Evolutionary conservation across 1,139 yeast genomes (phyloP).

Genomic region (Debaryomyces robertsiae): DNA sequence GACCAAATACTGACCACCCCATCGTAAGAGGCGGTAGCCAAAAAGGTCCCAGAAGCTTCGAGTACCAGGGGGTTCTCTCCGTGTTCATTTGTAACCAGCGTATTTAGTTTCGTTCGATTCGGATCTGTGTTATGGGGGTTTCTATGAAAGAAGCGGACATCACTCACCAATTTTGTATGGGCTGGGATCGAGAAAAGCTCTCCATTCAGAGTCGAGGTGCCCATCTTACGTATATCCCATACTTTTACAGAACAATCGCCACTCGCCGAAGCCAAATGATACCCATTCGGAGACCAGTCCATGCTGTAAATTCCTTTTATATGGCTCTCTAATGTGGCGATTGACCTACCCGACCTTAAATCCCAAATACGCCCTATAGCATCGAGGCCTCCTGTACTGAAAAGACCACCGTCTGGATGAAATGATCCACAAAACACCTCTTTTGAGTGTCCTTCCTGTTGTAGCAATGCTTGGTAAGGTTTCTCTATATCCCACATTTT

Average conservation of each 20-base stretch:
- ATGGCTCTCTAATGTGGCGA: constrained; percentile 66
- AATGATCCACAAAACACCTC: constrained; percentile 66
- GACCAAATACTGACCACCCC: constrained; percentile 65
- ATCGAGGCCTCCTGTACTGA: constrained; percentile 81
- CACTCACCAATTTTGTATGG: constrained; percentile 74
- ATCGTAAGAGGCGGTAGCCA: constrained; percentile 74
- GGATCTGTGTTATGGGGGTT: constrained; percentile 9
- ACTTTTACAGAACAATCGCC: constrained; percentile 80
- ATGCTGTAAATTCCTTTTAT: constrained; percentile 68
- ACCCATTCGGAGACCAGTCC: constrained; percentile 79
- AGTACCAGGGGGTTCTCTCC: constrained; percentile 25
- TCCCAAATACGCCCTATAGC: constrained; percentile 83
- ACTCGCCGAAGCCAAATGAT: constrained; percentile 77
- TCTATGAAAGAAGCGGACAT: constrained; percentile 53
- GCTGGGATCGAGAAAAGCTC: constrained; percentile 66
- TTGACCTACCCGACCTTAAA: constrained; percentile 71
- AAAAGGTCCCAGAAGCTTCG: constrained; percentile 44
- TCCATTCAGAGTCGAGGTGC: constrained; percentile 23
- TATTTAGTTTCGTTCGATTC: constrained; percentile 11
- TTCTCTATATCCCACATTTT: constrained; percentile 75
- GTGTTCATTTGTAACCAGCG: constrained; percentile 32
- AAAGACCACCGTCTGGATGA: constrained; percentile 78
- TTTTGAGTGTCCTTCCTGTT: constrained; percentile 87
- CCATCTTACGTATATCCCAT: constrained; percentile 75
- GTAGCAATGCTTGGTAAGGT: constrained; percentile 27